phyloP scores from a whole-genome alignment of 2,329 filamentous ascomycete genomes.

The Colletotrichum sp. region DNA sequence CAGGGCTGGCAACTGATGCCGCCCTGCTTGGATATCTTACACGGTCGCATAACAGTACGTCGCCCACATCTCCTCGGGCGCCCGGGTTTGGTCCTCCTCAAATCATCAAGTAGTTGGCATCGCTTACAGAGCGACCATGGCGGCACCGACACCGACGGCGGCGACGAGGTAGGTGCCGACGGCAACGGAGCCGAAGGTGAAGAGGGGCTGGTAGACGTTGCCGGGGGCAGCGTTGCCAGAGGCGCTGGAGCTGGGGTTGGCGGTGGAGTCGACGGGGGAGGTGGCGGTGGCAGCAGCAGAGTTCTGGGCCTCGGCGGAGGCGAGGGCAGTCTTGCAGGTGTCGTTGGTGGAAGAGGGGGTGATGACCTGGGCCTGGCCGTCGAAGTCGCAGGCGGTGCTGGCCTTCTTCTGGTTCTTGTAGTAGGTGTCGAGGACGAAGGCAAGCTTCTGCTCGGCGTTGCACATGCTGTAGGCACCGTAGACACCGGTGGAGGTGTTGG shows the following conservation, averaged over 20 bases:
- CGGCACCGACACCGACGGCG: conserved; percentile 57
- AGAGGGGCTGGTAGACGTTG: conserved; percentile 41
- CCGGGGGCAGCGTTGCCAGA: conserved; percentile 22
- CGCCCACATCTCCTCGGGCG: neutral
- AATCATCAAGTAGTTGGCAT: neutral
- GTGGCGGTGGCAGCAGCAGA: conserved; percentile 51
- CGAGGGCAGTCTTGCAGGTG: conserved; percentile 63
- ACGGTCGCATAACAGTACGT: conserved; percentile 5
- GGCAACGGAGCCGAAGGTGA: conserved; percentile 52
- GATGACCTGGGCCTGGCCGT: conserved; percentile 66
- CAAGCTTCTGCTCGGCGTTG: conserved; percentile 70
- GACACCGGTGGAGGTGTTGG: conserved; percentile 68
- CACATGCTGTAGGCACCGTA: conserved; percentile 86
- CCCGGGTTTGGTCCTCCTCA: neutral
- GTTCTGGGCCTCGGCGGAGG: conserved; percentile 65
- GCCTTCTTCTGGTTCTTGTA: conserved; percentile 62
- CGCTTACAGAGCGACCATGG: conserved; percentile 58
- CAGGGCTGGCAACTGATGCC: neutral
- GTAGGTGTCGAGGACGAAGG: conserved; percentile 77
- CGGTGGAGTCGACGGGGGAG: conserved; percentile 33
- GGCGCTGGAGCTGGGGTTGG: conserved; percentile 24
- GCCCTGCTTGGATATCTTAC: conserved; percentile 16
- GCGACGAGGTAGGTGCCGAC: conserved; percentile 56
- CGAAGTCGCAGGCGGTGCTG: conserved; percentile 71
- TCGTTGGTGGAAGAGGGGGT: conserved; percentile 48